A percentile compares a stretch with the other conserved stretches of the same genome.
These are phyloP conservation scores for Camelina sativa DNA, from an alignment of 345 rosid species.

Conservation along the genomic window DNA sequence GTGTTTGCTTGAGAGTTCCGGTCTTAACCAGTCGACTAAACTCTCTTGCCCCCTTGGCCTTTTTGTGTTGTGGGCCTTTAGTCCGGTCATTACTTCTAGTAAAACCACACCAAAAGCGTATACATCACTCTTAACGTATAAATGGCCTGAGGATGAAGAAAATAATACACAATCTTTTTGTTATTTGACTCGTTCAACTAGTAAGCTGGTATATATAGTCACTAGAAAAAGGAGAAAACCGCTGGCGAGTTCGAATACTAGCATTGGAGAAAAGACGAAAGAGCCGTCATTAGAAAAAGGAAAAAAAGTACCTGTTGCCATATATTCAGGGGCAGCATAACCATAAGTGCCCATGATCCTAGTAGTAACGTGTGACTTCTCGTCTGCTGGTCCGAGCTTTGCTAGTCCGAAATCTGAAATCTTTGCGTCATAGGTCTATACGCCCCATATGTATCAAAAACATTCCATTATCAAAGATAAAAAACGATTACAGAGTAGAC, in stretches of 20 bases:
- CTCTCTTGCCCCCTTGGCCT: conserved; percentile 54
- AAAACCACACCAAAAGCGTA: conserved; percentile 80
- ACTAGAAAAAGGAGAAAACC: background rate
- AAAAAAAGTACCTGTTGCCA: conserved; percentile 58
- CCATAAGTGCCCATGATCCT: conserved; percentile 59
- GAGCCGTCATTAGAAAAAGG: no score
- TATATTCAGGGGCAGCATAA: conserved; percentile 72
- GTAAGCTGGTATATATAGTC: background rate
- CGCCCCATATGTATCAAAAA: conserved; percentile 4
- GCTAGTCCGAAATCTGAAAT: conserved; percentile 77
- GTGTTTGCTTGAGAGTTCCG: conserved; percentile 49
- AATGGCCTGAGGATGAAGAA: conserved; percentile 57
- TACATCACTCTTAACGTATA: conserved; percentile 80
- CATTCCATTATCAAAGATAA: conserved; percentile 7
- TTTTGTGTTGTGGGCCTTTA: conserved; percentile 52
- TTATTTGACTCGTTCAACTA: background rate
- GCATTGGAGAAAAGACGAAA: no score
- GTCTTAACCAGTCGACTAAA: conserved; percentile 64
- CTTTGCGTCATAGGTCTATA: conserved; percentile 62
- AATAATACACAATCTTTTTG: background rate
- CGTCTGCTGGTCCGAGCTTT: conserved; percentile 64
- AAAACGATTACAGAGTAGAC: no score
- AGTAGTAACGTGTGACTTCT: conserved; percentile 76
- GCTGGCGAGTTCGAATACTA: background rate
- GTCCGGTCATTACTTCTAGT: conserved; percentile 74